These are phyloP conservation scores for Xylaria flabelliformis DNA, from an alignment of 495 filamentous ascomycete species.

Conservation along the genomic window DNA sequence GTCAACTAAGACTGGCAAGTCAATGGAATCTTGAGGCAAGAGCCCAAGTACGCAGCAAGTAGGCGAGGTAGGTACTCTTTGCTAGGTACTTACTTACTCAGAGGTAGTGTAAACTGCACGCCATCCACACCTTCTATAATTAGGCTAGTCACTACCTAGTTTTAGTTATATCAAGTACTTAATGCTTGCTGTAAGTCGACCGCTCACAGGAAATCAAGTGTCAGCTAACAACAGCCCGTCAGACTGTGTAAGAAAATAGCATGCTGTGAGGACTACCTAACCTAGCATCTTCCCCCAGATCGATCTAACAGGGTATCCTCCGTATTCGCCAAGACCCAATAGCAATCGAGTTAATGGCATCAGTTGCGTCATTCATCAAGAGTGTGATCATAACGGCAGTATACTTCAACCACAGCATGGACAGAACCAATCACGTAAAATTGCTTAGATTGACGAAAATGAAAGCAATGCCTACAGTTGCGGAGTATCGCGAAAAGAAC, in stretches of 20 bases:
- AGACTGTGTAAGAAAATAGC: background rate
- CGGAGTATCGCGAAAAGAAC: background rate
- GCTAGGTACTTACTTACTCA: background rate
- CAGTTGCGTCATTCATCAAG: slow-evolving; percentile 3
- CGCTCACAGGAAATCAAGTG: background rate
- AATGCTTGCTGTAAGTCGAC: background rate
- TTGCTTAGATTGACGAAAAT: background rate
- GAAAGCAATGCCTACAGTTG: background rate
- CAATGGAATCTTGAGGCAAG: background rate
- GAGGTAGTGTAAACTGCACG: background rate
- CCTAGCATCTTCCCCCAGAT: background rate
- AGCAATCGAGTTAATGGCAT: background rate
- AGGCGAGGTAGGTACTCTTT: no score
- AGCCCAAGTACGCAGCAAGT: background rate
- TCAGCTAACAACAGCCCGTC: background rate
- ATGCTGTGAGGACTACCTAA: background rate
- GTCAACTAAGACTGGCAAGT: background rate
- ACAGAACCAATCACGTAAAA: background rate
- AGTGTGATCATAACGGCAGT: background rate
- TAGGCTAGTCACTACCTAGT: background rate
- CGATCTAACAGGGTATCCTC: background rate
- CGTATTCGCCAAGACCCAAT: background rate
- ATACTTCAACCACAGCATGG: background rate
- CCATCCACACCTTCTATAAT: slow-evolving; percentile 1
- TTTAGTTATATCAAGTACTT: background rate